Percentiles rank a stretch among this genome's conserved stretches.
These are phyloP conservation scores for Sequoia sempervirens DNA, from an alignment of 75 land plant species.

Conservation along the genomic window DNA sequence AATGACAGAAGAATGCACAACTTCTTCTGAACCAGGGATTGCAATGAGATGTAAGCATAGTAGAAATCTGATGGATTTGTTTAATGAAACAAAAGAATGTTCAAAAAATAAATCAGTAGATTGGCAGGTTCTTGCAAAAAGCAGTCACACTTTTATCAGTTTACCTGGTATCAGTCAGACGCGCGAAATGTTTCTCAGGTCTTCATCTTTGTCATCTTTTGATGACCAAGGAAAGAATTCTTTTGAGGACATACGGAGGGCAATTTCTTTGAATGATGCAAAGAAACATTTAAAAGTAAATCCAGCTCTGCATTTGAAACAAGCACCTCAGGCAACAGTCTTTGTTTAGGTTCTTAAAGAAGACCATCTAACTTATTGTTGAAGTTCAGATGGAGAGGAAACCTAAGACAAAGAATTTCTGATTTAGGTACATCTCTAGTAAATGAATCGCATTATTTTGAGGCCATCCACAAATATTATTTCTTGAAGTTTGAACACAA, in stretches of 20 bases:
- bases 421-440: background rate
- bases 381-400: background rate
- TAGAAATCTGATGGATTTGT: slow-evolving; percentile 7
- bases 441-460: background rate
- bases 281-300: background rate
- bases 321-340: background rate
- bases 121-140: background rate
- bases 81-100: background rate
- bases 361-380: background rate
- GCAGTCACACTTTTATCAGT: slow-evolving; percentile 3
- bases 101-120: slow-evolving; percentile 2
- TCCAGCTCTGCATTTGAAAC: background rate
- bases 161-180: background rate
- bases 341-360: background rate
- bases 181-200: slow-evolving; percentile 4
- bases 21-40: background rate
- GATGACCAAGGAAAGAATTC: background rate
- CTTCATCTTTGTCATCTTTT: background rate
- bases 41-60: background rate
- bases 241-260: background rate
- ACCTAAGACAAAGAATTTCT: background rate
- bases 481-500: background rate
- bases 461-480: background rate
- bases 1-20: background rate
- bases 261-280: background rate